Base-by-base conservation (phyloP, 1,139 yeast species). In the Kazachstania sp. region DNA sequence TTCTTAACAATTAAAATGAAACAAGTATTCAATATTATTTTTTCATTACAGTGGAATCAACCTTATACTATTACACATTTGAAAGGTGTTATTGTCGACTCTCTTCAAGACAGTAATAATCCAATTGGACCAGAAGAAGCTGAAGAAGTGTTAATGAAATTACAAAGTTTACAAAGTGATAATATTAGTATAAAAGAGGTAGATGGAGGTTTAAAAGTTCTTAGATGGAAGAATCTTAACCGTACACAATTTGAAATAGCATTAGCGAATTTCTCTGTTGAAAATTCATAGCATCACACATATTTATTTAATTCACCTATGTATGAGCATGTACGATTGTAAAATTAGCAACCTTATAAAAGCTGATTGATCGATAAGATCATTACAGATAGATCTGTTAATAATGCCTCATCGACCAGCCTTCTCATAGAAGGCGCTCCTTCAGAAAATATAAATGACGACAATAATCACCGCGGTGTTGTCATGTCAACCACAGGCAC, bases 1-100 rank as follows among this genome's bases (percentile, higher is more conserved):
- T 74, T 68, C 51, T 56, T 79, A 12, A 55, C 62, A 5, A 71
- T 74, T 4, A 79, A 78, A 54, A 55, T 72, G 39, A 66, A 62
- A 2, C 69, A 65, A 41, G 66, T 67, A 0, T 54, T 65, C 19
- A 65, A 64, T 12, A 61, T 69, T 9, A 47, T 68, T 3, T 46
- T 59, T 7, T 53, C 66, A 2, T 43, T 68, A 45, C 56, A 60
- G 20, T 53, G 61, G 36, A 60, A 59, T 35, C 55, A 54, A 42
- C 69, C 72, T 7, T 67, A 67, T 43, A 61, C 70, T 0, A 48
- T 54, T 3, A 60, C 61, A 3, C 56, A 61, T 26, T 45, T 69
- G 15, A 50, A 61, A 6, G 57, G 61, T 7, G 50, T 61, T 16
- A 56, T 68, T 31, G 60, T 56, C 15, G 69, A 61, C 46, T 64